Evolutionary conservation across 2,329 filamentous ascomycete genomes (phyloP), one percentile per base, ranked within the genome.

Genomic region (Nemania sp.): DNA sequence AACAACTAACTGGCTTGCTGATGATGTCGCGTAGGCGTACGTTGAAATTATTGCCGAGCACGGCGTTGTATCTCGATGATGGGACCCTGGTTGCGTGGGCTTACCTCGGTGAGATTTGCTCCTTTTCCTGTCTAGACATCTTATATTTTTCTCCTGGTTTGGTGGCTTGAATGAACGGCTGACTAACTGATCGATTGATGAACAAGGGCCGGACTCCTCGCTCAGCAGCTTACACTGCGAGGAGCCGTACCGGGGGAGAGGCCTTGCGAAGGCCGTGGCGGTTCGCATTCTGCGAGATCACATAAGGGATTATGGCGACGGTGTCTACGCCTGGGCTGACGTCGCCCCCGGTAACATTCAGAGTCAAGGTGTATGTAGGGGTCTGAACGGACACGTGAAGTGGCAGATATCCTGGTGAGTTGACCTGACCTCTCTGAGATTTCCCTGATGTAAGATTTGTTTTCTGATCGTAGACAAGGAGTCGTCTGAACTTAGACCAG

Each of bases 391-490:
- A 0, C 80, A 75, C 62, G 74, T 77, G 2, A 73, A 75, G 13
- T 90, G 86, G 85, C 74, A 78, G 13, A 75, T 82, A 15, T 85
- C 83, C 51, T 91, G 88, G 88, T 84, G 66, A 74, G 81, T 74
- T 46, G 29, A 39, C 21, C 10, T 34, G 12, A 17, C 20, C 21
- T 12, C 2, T 1, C 37, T 60, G 46, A 17, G 20, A 13, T 25
- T 43, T 54, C 10, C 12, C 29, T 46, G 25, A 29, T 34, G 3
- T 29, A 40, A 13, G 32, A 21, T 47, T 35, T 42, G 42, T 34
- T 40, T 62, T 49, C 48, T 70, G 54, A 71, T 20, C 37, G n/a
- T 51, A 4, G 12, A 45, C 18, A 40, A 72, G 71, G 71, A 69
- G 68, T 49, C 60, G 39, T 20, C 66, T 72, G 56, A 66, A 73